Conservation (phyloP, 2,329 filamentous ascomycete genomes). For the Hymenoscyphus scutula region DNA sequence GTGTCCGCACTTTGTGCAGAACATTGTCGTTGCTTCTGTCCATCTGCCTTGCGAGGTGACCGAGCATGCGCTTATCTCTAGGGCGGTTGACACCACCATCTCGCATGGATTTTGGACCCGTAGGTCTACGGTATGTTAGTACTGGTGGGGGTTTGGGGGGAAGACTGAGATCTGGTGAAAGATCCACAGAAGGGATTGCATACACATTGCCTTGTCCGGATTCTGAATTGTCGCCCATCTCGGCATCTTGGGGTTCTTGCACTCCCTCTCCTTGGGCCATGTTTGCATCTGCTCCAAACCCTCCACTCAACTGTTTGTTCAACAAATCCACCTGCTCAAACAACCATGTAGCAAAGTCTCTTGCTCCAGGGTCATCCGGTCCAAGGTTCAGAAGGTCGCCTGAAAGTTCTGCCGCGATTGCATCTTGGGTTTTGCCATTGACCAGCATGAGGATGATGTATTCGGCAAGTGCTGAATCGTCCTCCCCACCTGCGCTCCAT, state of each 20-base stretch:
- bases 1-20: conserved; percentile 75
- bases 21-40: conserved; percentile 73
- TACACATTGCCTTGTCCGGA: conserved; percentile 56
- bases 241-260: conserved; percentile 58
- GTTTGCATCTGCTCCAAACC: conserved; percentile 19
- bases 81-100: conserved; percentile 55
- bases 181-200: conserved; percentile 36
- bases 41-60: conserved; percentile 80
- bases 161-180: conserved; percentile 12
- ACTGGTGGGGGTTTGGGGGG: conserved; percentile 16
- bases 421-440: conserved; percentile 88
- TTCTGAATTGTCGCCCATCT: conserved; percentile 62
- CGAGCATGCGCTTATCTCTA: conserved; percentile 78
- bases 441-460: conserved; percentile 97
- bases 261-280: conserved; percentile 57
- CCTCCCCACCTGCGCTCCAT: conserved; percentile 76
- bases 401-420: conserved; percentile 84
- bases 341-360: conserved; percentile 88
- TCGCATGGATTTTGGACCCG: conserved; percentile 92
- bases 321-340: conserved; percentile 78
- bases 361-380: conserved; percentile 77
- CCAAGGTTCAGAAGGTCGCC: conserved; percentile 80
- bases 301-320: conserved; percentile 56
- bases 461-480: conserved; percentile 81
- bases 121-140: conserved; percentile 66